Base-by-base conservation (phyloP, 805 yeast genomes). In the Yamadazyma ubonensis region DNA sequence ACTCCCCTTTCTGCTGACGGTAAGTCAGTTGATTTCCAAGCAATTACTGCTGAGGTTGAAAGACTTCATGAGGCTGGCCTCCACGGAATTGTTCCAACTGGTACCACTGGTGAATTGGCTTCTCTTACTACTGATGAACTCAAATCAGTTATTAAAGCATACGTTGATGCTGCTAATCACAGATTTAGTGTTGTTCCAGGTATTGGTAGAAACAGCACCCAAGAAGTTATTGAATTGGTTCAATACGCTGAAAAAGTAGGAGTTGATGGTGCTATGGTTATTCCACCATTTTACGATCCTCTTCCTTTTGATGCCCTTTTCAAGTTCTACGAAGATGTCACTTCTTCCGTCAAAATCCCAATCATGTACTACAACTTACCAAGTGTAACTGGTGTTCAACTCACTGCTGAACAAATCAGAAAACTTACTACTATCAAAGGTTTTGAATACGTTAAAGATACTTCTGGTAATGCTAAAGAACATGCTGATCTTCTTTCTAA, bases 71-170 rank as follows among this genome's bases (percentile, higher is more conserved):
- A 33, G 2, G 46, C 42, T 34, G 49, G 49, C 11, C 22, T 45
- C 17, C 44, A 45, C 21, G 49, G 49, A 30, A 27, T 45, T 16
- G 49, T 45, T 9, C 39, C 46, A 5, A 45, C 49, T 19, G 49
- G 49, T 20, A 45, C 49, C 15, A 45, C 49, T 37, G 49, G 49
- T 20, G 49, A 45, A 38, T 45, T 45, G n/a, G 44, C 49, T 29
- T 23, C 49, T 5, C 37, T 45, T 11, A 42, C 46, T 6, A 33
- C 36, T 10, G 49, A 45, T 20, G 49, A 45, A 32, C 46, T 42
- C 18, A 45, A 45, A 14, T 17, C 25, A 6, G 46, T 42, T 17
- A 45, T 45, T 25, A 45, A 45, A 21, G 38, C 44, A 15, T 45
- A 45, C 21, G 35, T 42, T 16, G 49, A 42, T 26, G 46, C 46